These are phyloP conservation scores for Salix udensis DNA, from an alignment of 345 rosid species.

Conservation along the genomic window DNA sequence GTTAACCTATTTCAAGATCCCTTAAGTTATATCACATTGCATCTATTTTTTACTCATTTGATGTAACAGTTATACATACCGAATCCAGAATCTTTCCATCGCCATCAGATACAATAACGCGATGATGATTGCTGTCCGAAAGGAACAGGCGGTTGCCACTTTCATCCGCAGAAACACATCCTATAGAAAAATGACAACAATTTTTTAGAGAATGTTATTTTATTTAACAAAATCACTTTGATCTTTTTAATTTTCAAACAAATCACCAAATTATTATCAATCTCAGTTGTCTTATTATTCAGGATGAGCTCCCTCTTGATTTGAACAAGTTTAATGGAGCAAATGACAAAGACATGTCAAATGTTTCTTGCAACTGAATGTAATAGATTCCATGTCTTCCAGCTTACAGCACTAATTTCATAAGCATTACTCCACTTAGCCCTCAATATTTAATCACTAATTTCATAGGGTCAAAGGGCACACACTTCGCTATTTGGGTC, in stretches of 20 bases:
- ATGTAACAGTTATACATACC: constrained; percentile 44
- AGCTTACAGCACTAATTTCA: too few relatives aligned
- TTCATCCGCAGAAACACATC: constrained; percentile 76
- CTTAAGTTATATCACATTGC: too few relatives aligned
- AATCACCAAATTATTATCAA: too few relatives aligned
- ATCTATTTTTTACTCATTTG: not conserved
- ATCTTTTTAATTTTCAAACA: not conserved
- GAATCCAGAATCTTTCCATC: constrained; percentile 71
- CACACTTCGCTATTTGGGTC: not conserved
- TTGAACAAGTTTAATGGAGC: too few relatives aligned
- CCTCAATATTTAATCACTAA: not conserved
- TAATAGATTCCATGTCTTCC: too few relatives aligned
- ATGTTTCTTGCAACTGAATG: too few relatives aligned
- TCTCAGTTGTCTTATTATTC: too few relatives aligned
- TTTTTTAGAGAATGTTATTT: constrained; percentile 10
- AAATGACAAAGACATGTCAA: too few relatives aligned
- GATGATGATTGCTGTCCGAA: constrained; percentile 96
- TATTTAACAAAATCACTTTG: not conserved
- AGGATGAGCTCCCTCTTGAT: too few relatives aligned
- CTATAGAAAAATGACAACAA: constrained; percentile 33
- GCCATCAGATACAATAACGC: constrained; percentile 54
- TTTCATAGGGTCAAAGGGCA: not conserved
- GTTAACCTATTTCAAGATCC: too few relatives aligned
- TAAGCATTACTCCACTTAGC: not conserved
- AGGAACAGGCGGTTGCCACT: constrained; percentile 57